These are phyloP conservation scores for Avena sativa DNA, from an alignment of 176 grass and related monocot genomes.

Conservation along the genomic window DNA sequence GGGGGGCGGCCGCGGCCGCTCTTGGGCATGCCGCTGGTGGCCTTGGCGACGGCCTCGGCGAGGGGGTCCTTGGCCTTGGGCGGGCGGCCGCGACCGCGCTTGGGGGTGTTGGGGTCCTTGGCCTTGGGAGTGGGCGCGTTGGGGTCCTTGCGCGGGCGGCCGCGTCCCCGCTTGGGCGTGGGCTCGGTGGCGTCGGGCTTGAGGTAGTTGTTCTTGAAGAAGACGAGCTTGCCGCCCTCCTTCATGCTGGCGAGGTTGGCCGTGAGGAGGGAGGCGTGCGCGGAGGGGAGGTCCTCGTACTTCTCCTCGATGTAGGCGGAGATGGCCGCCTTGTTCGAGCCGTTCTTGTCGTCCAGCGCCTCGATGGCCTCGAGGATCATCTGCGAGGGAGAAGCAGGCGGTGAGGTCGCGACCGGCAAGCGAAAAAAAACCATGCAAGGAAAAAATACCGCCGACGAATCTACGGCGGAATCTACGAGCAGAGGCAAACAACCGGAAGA, in stretches of 20 bases:
- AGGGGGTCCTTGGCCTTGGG: constrained; percentile 52
- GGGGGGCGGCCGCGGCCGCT: constrained; percentile 55
- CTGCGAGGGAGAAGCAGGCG: constrained; percentile 23
- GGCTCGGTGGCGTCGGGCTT: constrained; percentile 28
- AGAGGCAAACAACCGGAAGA: not conserved
- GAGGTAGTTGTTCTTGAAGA: constrained; percentile 64
- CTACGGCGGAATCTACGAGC: not conserved
- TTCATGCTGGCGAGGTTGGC: constrained; percentile 78
- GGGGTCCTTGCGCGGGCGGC: constrained; percentile 66
- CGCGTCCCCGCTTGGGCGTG: constrained; percentile 65
- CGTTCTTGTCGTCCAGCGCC: constrained; percentile 47
- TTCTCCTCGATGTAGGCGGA: constrained; percentile 67
- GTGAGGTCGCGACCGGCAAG: not conserved
- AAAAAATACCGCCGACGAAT: not conserved
- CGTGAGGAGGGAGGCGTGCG: constrained; percentile 57
- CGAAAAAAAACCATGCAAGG: not conserved
- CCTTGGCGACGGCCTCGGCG: constrained; percentile 44
- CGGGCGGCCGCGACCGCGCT: constrained; percentile 47
- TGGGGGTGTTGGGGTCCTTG: constrained; percentile 32
- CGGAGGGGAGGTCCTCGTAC: constrained; percentile 48
- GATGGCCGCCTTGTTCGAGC: constrained; percentile 72
- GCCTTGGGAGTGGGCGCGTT: not conserved
- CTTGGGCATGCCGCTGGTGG: constrained; percentile 53
- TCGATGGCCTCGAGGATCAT: constrained; percentile 81
- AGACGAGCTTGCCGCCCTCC: constrained; percentile 58